Evolutionary conservation across 2,329 filamentous ascomycete genomes (phyloP).

Genomic region (Fusarium aywerte): DNA sequence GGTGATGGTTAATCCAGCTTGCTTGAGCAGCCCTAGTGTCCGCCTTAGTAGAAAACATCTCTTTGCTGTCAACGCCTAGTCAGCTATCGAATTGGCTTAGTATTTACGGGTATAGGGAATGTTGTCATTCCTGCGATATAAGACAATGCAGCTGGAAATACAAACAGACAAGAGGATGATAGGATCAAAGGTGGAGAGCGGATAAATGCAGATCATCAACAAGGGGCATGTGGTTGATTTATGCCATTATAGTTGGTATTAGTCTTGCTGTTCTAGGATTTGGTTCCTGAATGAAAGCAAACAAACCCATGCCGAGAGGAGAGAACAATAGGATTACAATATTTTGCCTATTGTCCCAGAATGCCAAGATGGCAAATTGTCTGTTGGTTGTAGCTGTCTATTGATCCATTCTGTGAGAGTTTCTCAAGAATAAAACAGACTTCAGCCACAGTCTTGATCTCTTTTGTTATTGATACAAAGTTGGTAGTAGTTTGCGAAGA

Average conservation of each 20-base stretch:
- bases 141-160: background rate
- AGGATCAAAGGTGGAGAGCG: background rate
- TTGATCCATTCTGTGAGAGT: conserved; percentile 9
- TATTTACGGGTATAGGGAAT: background rate
- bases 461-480: background rate
- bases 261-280: background rate
- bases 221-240: conserved; percentile 1
- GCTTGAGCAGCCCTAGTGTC: conserved; percentile 11
- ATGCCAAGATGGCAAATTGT: background rate
- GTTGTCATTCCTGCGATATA: background rate
- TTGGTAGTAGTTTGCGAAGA: background rate
- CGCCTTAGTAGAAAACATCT: background rate
- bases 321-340: conserved; percentile 6
- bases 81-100: background rate
- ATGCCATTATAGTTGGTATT: background rate
- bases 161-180: background rate
- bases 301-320: background rate
- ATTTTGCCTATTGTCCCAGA: conserved; percentile 1
- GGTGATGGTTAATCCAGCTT: conserved; percentile 9
- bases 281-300: background rate
- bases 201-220: background rate
- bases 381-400: background rate
- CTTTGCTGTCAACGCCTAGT: background rate
- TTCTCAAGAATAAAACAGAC: conserved; percentile 13
- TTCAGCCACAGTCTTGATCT: conserved; percentile 30